Base-by-base conservation (phyloP, 2,329 filamentous ascomycete genomes). In the Penicillium griseofulvum region DNA sequence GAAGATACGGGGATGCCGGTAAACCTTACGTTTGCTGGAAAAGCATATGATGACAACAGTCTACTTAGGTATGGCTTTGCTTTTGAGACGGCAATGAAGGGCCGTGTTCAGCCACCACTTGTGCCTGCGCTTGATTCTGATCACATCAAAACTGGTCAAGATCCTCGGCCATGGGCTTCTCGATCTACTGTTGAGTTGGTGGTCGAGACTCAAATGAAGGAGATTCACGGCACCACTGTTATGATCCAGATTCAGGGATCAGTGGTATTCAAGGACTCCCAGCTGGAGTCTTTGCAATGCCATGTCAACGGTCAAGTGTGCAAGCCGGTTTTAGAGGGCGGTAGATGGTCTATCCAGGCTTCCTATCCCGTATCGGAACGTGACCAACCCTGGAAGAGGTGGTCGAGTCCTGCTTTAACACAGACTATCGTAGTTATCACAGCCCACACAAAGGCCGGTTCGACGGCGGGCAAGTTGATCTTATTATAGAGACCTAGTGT, bases 21-120 rank as follows among this genome's bases (percentile, higher is more conserved):
- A 0, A 80, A 80, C 26, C 59, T 84, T 11, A 83, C 80, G 0
- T 82, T 84, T 62, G 78, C 76, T 0, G 77, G 76, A 0, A 78
- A 74, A 33, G 79, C 78, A 1, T 80, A 80, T 44, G 70, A 75
- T 0, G 81, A 84, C 52, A 63, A 52, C 5, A 57, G 53, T 12
- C 50, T 69, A 24, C 56, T 70, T 5, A 56, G 58, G n/a, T 69
- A 66, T 48, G 68, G 63, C 1, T 68, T 61, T 55, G 64, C 66
- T 0, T 70, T 66, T 42, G 68, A 69, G 49, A 26, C 37, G 39
- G 61, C 50, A 4, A 63, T 63, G 5, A 65, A 61, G 16, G 29
- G 51, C 28, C 67, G 68, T 3, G 29, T 57, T 14, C 19, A 55
- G 36, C 66, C 68, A 2, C 45, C 56, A 28, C 57, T 52, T 42